Evolutionary conservation across 148 eudicot genomes (phyloP).

Genomic region (Rhododendron vialii): DNA sequence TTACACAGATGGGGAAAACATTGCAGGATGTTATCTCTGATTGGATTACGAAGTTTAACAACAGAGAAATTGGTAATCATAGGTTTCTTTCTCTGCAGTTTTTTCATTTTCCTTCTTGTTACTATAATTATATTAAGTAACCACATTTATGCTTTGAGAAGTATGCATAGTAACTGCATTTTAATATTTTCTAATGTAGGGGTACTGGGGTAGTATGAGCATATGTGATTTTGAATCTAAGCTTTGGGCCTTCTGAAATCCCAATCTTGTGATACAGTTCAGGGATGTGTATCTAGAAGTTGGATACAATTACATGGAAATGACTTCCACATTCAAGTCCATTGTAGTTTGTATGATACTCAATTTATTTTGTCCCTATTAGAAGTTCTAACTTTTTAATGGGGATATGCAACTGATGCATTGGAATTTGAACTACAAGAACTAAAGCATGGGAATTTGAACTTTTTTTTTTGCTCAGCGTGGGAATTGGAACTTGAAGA

Average conservation of each 20-base stretch:
- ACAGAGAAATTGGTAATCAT: constrained; percentile 62
- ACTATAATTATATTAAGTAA: background rate
- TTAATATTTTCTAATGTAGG: background rate
- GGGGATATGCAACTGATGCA: background rate
- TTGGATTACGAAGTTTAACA: constrained; percentile 53
- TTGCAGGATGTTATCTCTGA: constrained; percentile 65
- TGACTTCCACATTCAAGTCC: background rate
- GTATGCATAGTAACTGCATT: background rate
- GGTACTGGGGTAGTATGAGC: background rate
- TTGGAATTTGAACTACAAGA: background rate
- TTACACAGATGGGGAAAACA: constrained; percentile 64
- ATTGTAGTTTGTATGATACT: background rate
- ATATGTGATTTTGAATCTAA: background rate
- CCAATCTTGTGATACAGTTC: background rate
- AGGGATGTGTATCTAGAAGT: background rate
- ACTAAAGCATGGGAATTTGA: background rate
- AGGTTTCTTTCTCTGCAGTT: background rate
- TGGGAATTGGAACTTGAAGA: background rate
- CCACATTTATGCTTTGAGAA: background rate
- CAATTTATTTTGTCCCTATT: background rate
- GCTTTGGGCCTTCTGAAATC: background rate
- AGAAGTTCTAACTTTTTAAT: background rate
- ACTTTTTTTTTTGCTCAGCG: too few species aligned
- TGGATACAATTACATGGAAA: background rate
- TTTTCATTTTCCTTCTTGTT: background rate